A percentile compares a stretch with the other conserved stretches of the same genome.
Evolutionary conservation across 352 stramenopile genomes (phyloP).

Genomic region (Peronospora destructor): DNA sequence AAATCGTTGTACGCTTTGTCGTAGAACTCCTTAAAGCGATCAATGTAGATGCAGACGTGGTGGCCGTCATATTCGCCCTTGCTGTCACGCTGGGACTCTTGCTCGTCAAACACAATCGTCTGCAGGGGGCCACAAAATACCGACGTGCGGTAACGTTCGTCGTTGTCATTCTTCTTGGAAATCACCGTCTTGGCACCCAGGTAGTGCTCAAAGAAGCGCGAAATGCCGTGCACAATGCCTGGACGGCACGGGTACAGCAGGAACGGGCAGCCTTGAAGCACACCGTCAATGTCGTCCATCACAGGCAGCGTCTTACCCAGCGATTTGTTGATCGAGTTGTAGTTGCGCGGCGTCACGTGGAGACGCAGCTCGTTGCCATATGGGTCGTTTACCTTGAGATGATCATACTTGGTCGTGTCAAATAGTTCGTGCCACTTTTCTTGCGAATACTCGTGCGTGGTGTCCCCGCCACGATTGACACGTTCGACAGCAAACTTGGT

Average conservation of each 20-base stretch:
- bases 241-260: constrained; percentile 50
- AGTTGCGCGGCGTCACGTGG: constrained; percentile 48
- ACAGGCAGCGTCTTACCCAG: constrained; percentile 47
- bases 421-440: constrained; percentile 52
- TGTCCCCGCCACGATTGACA: constrained; percentile 44
- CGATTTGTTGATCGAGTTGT: constrained; percentile 53
- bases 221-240: constrained; percentile 49
- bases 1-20: constrained; percentile 46
- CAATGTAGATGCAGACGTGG: constrained; percentile 71
- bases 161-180: constrained; percentile 32
- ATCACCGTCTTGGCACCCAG: constrained; percentile 47
- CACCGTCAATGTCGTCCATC: constrained; percentile 33
- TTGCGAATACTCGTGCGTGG: constrained; percentile 42
- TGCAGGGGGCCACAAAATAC: constrained; percentile 55
- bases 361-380: constrained; percentile 55
- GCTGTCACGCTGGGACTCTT: constrained; percentile 39
- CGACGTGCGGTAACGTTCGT: constrained; percentile 34
- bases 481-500: constrained; percentile 47
- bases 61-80: constrained; percentile 69
- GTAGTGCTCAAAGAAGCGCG: constrained; percentile 66
- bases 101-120: constrained; percentile 57
- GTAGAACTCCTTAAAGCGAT: constrained; percentile 61
- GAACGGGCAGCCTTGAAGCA: constrained; percentile 53
- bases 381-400: constrained; percentile 54
- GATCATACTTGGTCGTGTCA: constrained; percentile 43